These are phyloP conservation scores for Artemisia argyi DNA, from an alignment of 129 eudicot species.

Conservation along the genomic window DNA sequence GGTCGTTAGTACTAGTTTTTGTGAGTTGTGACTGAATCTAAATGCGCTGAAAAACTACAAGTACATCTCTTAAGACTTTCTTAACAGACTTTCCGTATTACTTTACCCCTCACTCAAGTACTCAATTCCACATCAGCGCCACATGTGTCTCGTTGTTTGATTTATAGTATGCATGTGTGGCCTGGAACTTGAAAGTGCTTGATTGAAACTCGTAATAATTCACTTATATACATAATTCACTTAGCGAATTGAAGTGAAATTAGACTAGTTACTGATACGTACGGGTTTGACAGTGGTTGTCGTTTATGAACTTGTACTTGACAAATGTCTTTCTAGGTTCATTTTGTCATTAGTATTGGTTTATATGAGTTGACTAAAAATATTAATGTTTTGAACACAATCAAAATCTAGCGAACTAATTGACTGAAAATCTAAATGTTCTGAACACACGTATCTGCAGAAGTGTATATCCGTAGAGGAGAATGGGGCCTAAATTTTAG, in stretches of 20 bases:
- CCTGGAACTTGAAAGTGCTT: constrained; percentile 7
- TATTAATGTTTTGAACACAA: not conserved
- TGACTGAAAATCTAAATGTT: not conserved
- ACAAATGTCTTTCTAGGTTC: constrained; percentile 8
- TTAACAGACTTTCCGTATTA: too few relatives aligned
- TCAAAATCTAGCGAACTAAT: not conserved
- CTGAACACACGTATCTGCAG: not conserved
- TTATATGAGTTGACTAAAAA: constrained; percentile 1
- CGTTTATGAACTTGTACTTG: not conserved
- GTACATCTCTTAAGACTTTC: too few relatives aligned
- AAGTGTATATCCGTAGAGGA: too few relatives aligned
- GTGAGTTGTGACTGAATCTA: too few relatives aligned
- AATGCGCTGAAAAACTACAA: too few relatives aligned
- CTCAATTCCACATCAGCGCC: too few relatives aligned
- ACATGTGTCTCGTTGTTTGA: not conserved
- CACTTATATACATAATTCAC: not conserved
- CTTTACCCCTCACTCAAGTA: too few relatives aligned
- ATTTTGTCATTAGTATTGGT: constrained; percentile 11
- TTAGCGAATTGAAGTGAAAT: not conserved
- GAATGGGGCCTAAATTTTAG: too few relatives aligned
- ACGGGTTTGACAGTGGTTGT: not conserved
- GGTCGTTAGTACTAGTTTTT: too few relatives aligned
- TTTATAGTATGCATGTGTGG: constrained; percentile 17
- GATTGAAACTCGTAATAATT: constrained; percentile 14
- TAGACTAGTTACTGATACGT: constrained; percentile 12